Conservation (phyloP, 2,329 filamentous ascomycete species). For the Neopestalotiopsis sp. region DNA sequence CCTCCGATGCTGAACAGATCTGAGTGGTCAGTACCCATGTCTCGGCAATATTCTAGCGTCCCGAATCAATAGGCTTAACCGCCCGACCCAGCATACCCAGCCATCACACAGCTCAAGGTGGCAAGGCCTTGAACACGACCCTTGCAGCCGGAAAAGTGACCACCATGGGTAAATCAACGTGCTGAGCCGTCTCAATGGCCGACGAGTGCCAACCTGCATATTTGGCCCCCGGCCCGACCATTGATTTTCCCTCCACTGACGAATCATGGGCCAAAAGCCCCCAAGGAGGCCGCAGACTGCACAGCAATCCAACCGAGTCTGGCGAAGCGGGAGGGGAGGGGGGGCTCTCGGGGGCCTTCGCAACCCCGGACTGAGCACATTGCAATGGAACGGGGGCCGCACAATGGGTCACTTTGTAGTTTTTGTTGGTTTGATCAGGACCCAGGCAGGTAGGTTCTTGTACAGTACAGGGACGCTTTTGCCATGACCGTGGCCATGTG, state of each 20-base stretch:
- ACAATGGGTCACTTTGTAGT: neutral
- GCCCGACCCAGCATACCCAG: neutral
- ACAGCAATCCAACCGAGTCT: neutral
- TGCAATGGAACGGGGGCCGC: neutral
- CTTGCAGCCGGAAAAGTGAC: slow-evolving; percentile 25
- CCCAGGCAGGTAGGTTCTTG: neutral
- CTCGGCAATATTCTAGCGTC: slow-evolving; percentile 18
- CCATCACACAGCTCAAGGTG: slow-evolving; percentile 12
- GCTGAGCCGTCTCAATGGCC: slow-evolving; percentile 29
- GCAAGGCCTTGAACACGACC: slow-evolving; percentile 16
- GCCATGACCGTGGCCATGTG: neutral
- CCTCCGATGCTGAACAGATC: neutral
- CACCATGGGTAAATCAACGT: slow-evolving; percentile 20
- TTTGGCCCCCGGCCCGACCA: slow-evolving; percentile 22
- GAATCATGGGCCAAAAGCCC: slow-evolving; percentile 23
- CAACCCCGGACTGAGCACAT: neutral
- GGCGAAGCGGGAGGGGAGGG: neutral
- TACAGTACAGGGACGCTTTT: neutral
- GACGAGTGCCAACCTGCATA: slow-evolving; percentile 20
- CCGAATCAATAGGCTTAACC: slow-evolving; percentile 25
- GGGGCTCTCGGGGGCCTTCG: neutral
- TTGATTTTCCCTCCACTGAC: slow-evolving; percentile 23
- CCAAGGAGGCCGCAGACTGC: slow-evolving; percentile 12
- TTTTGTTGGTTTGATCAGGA: neutral
- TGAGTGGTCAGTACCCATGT: slow-evolving; percentile 15